Base-by-base conservation (phyloP, 495 filamentous ascomycete species). In the Thermochaetoides thermophila region DNA sequence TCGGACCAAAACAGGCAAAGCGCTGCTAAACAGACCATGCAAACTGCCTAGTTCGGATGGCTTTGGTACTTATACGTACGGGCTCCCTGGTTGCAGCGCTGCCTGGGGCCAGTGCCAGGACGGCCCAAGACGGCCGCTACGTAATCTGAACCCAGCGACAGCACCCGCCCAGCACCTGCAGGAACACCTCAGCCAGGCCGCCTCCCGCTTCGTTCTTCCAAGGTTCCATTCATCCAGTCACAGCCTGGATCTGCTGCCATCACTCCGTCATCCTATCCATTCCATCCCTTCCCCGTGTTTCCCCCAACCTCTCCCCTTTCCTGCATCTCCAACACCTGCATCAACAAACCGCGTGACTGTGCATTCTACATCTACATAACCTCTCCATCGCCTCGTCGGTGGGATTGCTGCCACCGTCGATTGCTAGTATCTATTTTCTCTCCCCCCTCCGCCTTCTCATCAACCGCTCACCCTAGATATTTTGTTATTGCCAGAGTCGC, bases 401-500 rank as follows among this genome's bases (percentile, higher is more conserved):
- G n/a, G n/a, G n/a, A 22, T 32, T 30, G 11, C 12, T 19, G 24
- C 32, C 35, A 13, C 7, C 29, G 15, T 33, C 30, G 10, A 17
- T 23, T 13, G 17, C 17, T 24, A 17, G 17, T 17, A 13, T 17
- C 26, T 5, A 26, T 28, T 14, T n/a, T 27, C 14, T 38, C 22
- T 13, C 15, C 25, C 12, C 5, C 7, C 16, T 22, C 15, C 27
- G 3, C n/a, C 2, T 11, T 5, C 1, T 33, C 13, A 15, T 32
- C 8, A 19, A 10, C 25, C 17, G 3, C n/a, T n/a, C n/a, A n/a
- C n/a, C n/a, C n/a, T n/a, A n/a, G n/a, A n/a, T n/a, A n/a, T n/a
- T n/a, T n/a, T n/a, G n/a, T n/a, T n/a, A n/a, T n/a, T n/a, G 28
- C 9, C 0, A 22, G 7, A 37, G 42, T 48, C 37, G 53, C 56